Percentiles rank a stretch among this genome's conserved stretches.
phyloP scores from a whole-genome alignment of 192 early-diverging fungal genomes.

The Umbelopsis sp. region DNA sequence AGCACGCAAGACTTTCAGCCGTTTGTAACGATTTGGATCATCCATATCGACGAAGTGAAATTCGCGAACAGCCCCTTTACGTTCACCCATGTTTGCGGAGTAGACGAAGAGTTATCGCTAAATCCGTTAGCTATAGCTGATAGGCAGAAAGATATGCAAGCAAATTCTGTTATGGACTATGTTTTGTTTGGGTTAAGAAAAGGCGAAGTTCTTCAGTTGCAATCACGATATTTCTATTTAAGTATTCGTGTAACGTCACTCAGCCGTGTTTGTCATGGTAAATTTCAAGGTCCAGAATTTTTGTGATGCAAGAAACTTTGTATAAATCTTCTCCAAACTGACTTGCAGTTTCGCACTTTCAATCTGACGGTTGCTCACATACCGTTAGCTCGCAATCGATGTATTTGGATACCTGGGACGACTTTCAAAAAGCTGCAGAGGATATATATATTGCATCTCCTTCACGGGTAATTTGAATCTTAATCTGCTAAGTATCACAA shows the following conservation, averaged over 20 bases:
- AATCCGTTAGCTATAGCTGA: neutral
- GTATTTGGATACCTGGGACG: conserved; percentile 75
- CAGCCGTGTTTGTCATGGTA: neutral
- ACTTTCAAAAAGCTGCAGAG: conserved; percentile 75
- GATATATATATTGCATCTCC: conserved; percentile 66
- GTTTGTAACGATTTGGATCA: conserved; percentile 38
- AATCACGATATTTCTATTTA: neutral
- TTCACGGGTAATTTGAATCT: conserved; percentile 46
- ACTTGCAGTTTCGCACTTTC: neutral
- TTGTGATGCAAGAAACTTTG: neutral
- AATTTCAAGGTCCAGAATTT: neutral
- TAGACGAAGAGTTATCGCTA: neutral
- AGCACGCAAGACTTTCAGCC: conserved; percentile 33
- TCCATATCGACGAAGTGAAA: conserved; percentile 41
- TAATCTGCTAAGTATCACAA: neutral
- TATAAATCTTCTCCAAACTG: no score
- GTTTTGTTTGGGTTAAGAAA: neutral
- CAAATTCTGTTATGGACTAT: neutral
- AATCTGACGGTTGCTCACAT: neutral
- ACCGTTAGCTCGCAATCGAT: neutral
- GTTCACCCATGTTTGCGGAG: neutral
- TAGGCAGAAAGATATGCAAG: neutral
- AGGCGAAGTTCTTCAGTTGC: neutral
- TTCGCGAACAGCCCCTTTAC: conserved; percentile 13
- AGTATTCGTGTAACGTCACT: neutral